phyloP scores from a whole-genome alignment of 2,329 filamentous ascomycete genomes.

The Calonectria leucothoes region DNA sequence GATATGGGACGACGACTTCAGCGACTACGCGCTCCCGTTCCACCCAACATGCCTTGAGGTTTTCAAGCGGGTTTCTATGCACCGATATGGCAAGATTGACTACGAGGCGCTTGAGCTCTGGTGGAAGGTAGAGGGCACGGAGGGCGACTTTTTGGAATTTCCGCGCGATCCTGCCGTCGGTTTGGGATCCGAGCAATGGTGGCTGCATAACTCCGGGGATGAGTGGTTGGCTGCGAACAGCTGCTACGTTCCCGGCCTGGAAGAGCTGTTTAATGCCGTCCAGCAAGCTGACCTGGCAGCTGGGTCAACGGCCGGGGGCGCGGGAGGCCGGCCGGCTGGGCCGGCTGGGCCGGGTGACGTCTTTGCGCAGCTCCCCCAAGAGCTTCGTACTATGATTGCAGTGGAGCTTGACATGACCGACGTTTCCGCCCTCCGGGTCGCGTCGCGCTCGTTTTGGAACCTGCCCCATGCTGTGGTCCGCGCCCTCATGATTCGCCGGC shows the following conservation, averaged over 20 bases:
- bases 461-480: conserved; percentile 21
- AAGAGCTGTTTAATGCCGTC: conserved; percentile 6
- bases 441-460: conserved; percentile 25
- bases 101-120: conserved; percentile 16
- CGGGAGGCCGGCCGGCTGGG: not conserved
- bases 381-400: conserved; percentile 25
- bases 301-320: not conserved
- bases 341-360: not conserved
- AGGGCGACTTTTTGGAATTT: conserved; percentile 15
- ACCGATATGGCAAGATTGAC: conserved; percentile 29
- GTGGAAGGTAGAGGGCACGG: conserved; percentile 14
- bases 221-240: conserved; percentile 37
- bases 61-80: conserved; percentile 39
- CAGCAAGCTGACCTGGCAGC: not conserved
- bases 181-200: conserved; percentile 9
- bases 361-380: conserved; percentile 20
- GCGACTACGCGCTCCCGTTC: conserved; percentile 37
- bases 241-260: conserved; percentile 29
- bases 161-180: conserved; percentile 21
- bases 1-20: conserved; percentile 1
- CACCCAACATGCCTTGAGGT: conserved; percentile 46
- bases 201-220: conserved; percentile 17
- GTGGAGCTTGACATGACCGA: conserved; percentile 22
- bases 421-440: conserved; percentile 22
- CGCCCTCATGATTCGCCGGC: conserved; percentile 14